Conservation (phyloP, 371 early-diverging fungal genomes). For the Rhizopus microsporus region DNA sequence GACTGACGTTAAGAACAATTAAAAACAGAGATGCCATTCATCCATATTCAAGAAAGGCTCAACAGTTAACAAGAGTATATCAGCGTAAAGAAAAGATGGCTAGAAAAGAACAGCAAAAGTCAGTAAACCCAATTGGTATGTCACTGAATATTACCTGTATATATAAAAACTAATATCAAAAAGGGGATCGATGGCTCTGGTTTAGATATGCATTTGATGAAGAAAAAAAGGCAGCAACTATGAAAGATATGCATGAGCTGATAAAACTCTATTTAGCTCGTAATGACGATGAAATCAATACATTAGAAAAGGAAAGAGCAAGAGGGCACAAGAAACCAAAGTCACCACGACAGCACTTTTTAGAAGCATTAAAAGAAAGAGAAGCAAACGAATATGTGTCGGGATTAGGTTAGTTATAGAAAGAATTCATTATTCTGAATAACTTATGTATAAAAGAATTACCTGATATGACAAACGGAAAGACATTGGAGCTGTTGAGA, state of each 20-base stretch:
- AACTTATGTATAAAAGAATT: conserved; percentile 39
- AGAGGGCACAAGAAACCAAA: conserved; percentile 54
- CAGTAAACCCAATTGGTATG: conserved; percentile 42
- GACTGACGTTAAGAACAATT: conserved; percentile 60
- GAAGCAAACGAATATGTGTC: conserved; percentile 59
- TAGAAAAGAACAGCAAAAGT: conserved; percentile 29
- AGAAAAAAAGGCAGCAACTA: conserved; percentile 35
- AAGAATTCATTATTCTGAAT: not conserved
- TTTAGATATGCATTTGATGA: conserved; percentile 63
- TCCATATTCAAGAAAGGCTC: conserved; percentile 65
- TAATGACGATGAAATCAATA: conserved; percentile 55
- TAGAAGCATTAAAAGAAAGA: conserved; percentile 44
- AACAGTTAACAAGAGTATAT: conserved; percentile 53
- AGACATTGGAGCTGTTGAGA: conserved; percentile 51
- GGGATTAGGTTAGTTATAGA: conserved; percentile 53
- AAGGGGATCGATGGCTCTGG: conserved; percentile 62
- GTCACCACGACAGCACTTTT: conserved; percentile 48
- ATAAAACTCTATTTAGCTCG: conserved; percentile 52
- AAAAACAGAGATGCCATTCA: conserved; percentile 64
- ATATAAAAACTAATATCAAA: conserved; percentile 1
- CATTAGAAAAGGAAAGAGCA: conserved; percentile 46
- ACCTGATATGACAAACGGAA: conserved; percentile 60
- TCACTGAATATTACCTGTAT: not conserved
- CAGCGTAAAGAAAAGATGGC: conserved; percentile 56
- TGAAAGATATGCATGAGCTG: conserved; percentile 51